Conservation (phyloP, 208 protist genomes). For the Tritrichomonas musculus region DNA sequence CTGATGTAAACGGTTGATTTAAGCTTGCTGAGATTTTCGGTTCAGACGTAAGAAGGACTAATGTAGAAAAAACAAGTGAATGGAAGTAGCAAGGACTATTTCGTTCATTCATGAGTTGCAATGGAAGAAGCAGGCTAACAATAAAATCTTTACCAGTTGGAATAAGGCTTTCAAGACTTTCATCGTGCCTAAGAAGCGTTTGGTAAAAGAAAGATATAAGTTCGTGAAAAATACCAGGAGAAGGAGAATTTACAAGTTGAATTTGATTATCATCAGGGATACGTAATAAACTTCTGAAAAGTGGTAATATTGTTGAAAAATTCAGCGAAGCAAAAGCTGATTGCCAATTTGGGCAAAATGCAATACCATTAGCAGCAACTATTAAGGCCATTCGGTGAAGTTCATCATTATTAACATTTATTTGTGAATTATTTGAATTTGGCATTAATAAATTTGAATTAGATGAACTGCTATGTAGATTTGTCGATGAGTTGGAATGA, state of each 20-base stretch:
- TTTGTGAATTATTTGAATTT: no score
- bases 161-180: background rate
- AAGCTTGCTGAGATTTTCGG: background rate
- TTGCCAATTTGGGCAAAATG: background rate
- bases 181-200: background rate
- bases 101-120: background rate
- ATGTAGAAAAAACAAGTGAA: background rate
- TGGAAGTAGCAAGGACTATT: background rate
- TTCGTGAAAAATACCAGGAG: background rate
- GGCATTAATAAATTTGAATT: no score
- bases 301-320: background rate
- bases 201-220: background rate
- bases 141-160: background rate
- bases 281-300: background rate
- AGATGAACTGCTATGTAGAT: no score
- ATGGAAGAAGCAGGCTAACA: background rate
- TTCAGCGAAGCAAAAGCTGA: background rate
- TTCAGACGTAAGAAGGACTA: background rate
- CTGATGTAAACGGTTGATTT: background rate
- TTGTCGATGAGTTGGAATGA: no score
- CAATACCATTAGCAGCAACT: background rate
- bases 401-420: no score
- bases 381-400: background rate
- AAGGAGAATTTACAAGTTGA: background rate
- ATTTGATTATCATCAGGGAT: background rate